Conservation (phyloP, 768 basidiomycete species). For the Suillus placidus region DNA sequence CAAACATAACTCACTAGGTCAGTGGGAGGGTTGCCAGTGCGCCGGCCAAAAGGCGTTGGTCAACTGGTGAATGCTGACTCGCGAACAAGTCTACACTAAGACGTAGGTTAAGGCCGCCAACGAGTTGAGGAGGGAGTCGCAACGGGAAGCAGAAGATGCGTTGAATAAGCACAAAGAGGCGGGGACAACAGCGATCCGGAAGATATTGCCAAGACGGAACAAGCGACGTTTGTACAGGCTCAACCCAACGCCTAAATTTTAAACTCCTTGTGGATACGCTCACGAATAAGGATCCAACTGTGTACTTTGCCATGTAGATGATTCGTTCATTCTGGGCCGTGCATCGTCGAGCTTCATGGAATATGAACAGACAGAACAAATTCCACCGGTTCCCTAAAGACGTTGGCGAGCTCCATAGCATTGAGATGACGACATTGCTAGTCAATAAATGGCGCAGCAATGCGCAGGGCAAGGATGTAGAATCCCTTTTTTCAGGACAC, state of each 20-base stretch:
- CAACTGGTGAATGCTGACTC: conserved; percentile 48
- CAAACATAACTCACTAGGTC: conserved; percentile 45
- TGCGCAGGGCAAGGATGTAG: conserved; percentile 36
- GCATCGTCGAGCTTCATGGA: conserved; percentile 6
- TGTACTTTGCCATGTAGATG: conserved; percentile 48
- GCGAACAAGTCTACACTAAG: conserved; percentile 42
- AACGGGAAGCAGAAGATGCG: conserved; percentile 40
- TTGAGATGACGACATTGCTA: conserved; percentile 35
- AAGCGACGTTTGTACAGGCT: conserved; percentile 43
- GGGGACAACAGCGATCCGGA: conserved; percentile 45
- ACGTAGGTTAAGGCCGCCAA: conserved; percentile 42
- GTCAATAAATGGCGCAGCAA: conserved; percentile 40
- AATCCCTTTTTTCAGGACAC: conserved; percentile 35
- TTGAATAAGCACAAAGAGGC: conserved; percentile 49
- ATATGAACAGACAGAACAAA: conserved; percentile 43
- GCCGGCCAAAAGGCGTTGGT: conserved; percentile 47
- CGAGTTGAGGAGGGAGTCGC: conserved; percentile 37
- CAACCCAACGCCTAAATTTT: conserved; percentile 47
- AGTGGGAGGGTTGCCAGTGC: conserved; percentile 44
- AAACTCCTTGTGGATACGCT: conserved; percentile 38
- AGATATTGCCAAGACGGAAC: conserved; percentile 45
- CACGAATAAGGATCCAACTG: conserved; percentile 48
- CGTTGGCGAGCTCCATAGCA: conserved; percentile 34
- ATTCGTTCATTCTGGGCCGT: neutral
- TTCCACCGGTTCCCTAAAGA: conserved; percentile 37